phyloP scores from a whole-genome alignment of 306 rosid genomes.

The Ceratonia siliqua region DNA sequence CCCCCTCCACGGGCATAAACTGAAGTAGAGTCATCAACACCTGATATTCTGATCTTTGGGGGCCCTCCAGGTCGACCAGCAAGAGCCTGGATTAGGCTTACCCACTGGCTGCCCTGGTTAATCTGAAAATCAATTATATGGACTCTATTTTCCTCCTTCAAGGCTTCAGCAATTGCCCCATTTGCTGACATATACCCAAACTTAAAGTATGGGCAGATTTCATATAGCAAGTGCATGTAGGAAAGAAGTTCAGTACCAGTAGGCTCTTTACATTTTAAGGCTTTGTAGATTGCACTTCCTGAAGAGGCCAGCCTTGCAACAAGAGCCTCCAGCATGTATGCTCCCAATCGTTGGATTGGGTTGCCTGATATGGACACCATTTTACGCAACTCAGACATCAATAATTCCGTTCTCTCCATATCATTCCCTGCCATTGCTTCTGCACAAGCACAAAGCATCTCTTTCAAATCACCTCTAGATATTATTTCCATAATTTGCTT shows the following conservation, averaged over 20 bases:
- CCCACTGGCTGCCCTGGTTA: constrained; percentile 85
- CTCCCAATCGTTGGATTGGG: constrained; percentile 88
- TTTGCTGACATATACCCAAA: constrained; percentile 95
- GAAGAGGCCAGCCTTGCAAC: constrained; percentile 79
- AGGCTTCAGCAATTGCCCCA: constrained; percentile 96
- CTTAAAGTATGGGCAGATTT: constrained; percentile 88
- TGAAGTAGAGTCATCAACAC: constrained; percentile 68
- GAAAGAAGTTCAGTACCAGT: constrained; percentile 83
- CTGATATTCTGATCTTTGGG: constrained; percentile 74
- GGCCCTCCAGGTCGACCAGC: constrained; percentile 85
- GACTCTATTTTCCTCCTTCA: constrained; percentile 66
- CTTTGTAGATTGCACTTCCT: constrained; percentile 79
- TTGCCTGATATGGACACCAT: constrained; percentile 86
- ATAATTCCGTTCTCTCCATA: constrained; percentile 59
- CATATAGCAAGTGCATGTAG: constrained; percentile 83
- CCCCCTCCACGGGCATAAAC: constrained; percentile 83
- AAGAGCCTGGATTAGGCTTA: constrained; percentile 80
- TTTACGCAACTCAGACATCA: constrained; percentile 69
- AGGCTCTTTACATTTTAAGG: constrained; percentile 86
- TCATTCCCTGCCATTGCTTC: constrained; percentile 61
- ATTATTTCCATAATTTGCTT: constrained; percentile 50
- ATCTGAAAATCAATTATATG: constrained; percentile 95
- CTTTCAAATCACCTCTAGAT: constrained; percentile 71
- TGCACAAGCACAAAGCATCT: constrained; percentile 81
- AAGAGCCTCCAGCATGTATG: constrained; percentile 86